Evolutionary conservation across 805 yeast genomes (phyloP).

Genomic region (Yamadazyma nakazawae): DNA sequence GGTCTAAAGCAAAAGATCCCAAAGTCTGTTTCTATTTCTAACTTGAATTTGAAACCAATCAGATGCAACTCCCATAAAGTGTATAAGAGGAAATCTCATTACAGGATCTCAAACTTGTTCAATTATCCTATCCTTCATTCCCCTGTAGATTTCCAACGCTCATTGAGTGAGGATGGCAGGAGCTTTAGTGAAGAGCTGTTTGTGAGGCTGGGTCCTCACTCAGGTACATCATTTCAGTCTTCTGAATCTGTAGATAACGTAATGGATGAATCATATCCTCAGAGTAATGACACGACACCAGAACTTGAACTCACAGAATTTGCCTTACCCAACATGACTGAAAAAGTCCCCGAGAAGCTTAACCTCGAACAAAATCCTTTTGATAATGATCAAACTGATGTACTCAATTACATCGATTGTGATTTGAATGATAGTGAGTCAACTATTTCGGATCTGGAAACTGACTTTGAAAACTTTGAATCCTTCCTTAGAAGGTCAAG

Average conservation of each 20-base stretch:
- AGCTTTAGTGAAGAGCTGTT: constrained; percentile 11
- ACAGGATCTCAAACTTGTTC: constrained; percentile 36
- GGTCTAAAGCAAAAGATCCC: constrained; percentile 1
- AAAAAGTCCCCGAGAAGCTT: background rate
- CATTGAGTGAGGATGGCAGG: background rate
- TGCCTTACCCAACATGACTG: constrained; percentile 1
- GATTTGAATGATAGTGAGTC: constrained; percentile 13
- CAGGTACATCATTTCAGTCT: background rate
- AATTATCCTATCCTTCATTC: constrained; percentile 28
- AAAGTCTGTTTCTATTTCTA: constrained; percentile 30
- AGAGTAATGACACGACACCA: constrained; percentile 14
- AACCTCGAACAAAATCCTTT: constrained; percentile 5
- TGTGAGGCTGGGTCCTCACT: background rate
- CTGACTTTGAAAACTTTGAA: constrained; percentile 26
- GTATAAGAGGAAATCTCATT: constrained; percentile 39
- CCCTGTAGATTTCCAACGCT: constrained; percentile 2
- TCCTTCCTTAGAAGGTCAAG: constrained; percentile 32
- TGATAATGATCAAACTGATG: background rate
- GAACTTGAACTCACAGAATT: constrained; percentile 5
- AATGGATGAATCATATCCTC: constrained; percentile 8
- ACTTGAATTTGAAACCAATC: constrained; percentile 39
- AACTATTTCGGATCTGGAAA: constrained; percentile 8
- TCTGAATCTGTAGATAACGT: constrained; percentile 5
- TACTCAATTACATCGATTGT: constrained; percentile 1
- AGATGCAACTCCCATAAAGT: constrained; percentile 30